Base-by-base conservation (phyloP, 495 filamentous ascomycete species). In the Daldinia vernicosa region DNA sequence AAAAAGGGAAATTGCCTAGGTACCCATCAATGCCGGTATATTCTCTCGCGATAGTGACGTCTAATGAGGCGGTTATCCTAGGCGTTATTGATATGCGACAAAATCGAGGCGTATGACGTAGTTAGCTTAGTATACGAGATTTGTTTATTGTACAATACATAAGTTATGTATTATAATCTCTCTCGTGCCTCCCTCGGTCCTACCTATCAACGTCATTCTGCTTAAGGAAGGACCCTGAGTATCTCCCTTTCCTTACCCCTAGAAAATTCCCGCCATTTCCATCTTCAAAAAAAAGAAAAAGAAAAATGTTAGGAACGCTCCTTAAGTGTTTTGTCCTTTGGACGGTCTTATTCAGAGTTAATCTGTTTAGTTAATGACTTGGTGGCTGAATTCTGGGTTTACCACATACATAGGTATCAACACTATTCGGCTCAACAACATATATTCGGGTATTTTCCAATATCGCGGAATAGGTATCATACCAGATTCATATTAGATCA, bases 161-260 rank as follows among this genome's bases (percentile, higher is more conserved):
- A n/a, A n/a, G n/a, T n/a, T n/a, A n/a, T n/a, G n/a, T 27, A 51
- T 53, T 15, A 30, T 28, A 27, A 53, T 56, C 19, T 27, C 26
- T 17, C 27, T 53, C 26, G 52, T 14, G 22, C 40, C 47, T 60
- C 64, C 35, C 57, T 67, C 56, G 35, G 53, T 67, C 64, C 52
- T 60, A 64, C 69, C 53, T 45, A 63, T 55, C 60, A 60, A 68
- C 61, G 63, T 68, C 60, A 68, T 39, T 43, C 54, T 64, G 45
- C 60, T 57, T 64, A n/a, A 30, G 59, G 64, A 67, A 72, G 55
- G 64, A 68, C 64, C 64, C 64, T 67, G 63, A 72, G 53, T 60
- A 64, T 72, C 64, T n/a, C 11, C 4, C 35, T 72, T 60, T n/a
- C 11, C 4, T 45, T 4, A 0, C 6, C 61, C 67, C 33, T 63